Evolutionary conservation across 2,329 filamentous ascomycete species (phyloP).

Genomic region (Tolypocladium amazonense): DNA sequence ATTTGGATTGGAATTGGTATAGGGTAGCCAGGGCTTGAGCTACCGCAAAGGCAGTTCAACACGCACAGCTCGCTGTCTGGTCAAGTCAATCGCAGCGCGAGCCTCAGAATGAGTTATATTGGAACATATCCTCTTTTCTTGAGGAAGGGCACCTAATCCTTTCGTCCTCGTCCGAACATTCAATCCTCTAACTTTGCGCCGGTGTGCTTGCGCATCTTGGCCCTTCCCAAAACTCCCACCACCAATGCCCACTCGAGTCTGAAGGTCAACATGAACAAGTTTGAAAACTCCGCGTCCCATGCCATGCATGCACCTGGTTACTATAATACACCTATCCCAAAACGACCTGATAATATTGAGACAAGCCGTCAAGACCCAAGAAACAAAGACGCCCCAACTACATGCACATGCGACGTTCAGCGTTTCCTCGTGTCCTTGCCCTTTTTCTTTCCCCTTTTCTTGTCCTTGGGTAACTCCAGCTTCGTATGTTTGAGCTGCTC

Average conservation of each 20-base stretch:
- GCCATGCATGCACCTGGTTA: not conserved
- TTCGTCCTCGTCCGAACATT: not conserved
- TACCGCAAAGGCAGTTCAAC: too few relatives aligned
- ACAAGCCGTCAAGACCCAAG: not conserved
- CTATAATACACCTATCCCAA: not conserved
- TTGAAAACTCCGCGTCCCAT: not conserved
- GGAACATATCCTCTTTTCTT: not conserved
- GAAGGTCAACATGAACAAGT: not conserved
- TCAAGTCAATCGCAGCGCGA: not conserved
- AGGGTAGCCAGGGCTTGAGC: not conserved
- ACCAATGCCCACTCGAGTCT: not conserved
- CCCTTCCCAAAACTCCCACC: not conserved
- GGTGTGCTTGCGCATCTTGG: not conserved
- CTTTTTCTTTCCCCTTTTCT: conserved; percentile 45
- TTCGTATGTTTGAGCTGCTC: conserved; percentile 47
- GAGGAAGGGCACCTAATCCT: not conserved
- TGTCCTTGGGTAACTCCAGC: conserved; percentile 53
- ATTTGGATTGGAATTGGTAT: not conserved
- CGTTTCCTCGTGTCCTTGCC: conserved; percentile 47
- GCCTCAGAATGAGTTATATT: not conserved
- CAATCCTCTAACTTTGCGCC: not conserved
- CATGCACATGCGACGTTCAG: conserved; percentile 8
- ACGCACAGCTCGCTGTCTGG: not conserved
- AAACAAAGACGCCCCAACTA: not conserved
- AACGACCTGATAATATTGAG: not conserved